Percentiles rank a stretch among this genome's conserved stretches.
phyloP scores from a whole-genome alignment of 164 flowering plant species.

The Warburgia ugandensis region DNA sequence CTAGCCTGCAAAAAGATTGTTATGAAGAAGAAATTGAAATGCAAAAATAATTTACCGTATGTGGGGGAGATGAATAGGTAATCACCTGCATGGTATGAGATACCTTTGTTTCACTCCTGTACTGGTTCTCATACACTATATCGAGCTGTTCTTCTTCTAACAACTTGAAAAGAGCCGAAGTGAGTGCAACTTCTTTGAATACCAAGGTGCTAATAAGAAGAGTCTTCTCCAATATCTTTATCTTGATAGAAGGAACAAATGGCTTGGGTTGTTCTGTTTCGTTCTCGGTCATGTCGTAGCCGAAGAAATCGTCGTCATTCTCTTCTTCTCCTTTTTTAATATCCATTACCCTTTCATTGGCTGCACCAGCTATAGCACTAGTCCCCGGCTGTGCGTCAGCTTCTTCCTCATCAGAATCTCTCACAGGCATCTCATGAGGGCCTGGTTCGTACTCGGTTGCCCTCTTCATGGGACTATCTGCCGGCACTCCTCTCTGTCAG shows the following conservation, averaged over 20 bases:
- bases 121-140: constrained; percentile 16
- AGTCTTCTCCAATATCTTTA: constrained; percentile 4
- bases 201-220: constrained; percentile 19
- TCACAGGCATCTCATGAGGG: constrained; percentile 2
- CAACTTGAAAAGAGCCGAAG: constrained; percentile 13
- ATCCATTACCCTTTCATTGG: neutral
- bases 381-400: neutral
- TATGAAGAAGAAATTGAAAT: neutral
- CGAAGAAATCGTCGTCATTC: neutral
- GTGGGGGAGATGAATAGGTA: neutral
- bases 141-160: constrained; percentile 21
- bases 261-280: neutral
- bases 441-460: constrained; percentile 5
- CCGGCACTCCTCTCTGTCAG: too few species aligned
- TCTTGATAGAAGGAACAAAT: constrained; percentile 18
- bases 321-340: neutral
- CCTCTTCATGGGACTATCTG: neutral
- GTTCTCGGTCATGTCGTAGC: neutral
- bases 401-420: constrained; percentile 10
- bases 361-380: neutral
- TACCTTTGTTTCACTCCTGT: constrained; percentile 18
- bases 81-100: constrained; percentile 17
- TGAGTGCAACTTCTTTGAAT: constrained; percentile 12
- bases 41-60: neutral
- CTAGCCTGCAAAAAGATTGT: too few species aligned